Percentiles rank a stretch among this genome's conserved stretches.
Conservation (phyloP, 305 asterid genomes). For the Fraxinus platypoda region DNA sequence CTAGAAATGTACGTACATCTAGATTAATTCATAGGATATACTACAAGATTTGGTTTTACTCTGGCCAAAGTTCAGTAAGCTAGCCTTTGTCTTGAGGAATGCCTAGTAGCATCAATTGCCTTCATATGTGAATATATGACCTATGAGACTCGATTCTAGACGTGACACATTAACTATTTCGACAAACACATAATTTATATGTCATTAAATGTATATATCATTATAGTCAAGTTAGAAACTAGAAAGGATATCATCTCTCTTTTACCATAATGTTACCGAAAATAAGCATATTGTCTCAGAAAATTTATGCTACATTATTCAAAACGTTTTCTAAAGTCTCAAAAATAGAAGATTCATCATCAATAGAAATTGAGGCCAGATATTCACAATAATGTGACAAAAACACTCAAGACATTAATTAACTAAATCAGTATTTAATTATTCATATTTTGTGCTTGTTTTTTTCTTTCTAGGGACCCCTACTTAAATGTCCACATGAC, state of each 20-base stretch:
- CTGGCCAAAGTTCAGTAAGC: too few relatives aligned
- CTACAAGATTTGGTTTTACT: too few relatives aligned
- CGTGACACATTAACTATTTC: neutral
- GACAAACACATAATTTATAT: neutral
- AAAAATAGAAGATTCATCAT: neutral
- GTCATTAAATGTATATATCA: neutral
- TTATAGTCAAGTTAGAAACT: too few relatives aligned
- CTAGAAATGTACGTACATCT: too few relatives aligned
- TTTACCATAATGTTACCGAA: too few relatives aligned
- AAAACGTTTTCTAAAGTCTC: neutral
- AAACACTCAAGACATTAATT: neutral
- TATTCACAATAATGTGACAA: neutral
- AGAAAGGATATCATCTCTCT: too few relatives aligned
- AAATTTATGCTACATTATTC: neutral
- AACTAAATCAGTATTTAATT: neutral
- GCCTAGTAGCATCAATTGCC: too few relatives aligned
- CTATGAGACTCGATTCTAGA: neutral
- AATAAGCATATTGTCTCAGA: too few relatives aligned
- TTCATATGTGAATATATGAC: neutral
- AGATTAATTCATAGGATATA: too few relatives aligned
- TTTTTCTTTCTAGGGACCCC: neutral
- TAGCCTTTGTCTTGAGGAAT: too few relatives aligned
- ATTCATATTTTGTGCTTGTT: slow-evolving; percentile 13
- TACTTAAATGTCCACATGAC: slow-evolving; percentile 6
- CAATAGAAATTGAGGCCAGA: neutral